Evolutionary conservation across 192 early-diverging fungal genomes (phyloP).

Genomic region (Glomus cerebriforme): DNA sequence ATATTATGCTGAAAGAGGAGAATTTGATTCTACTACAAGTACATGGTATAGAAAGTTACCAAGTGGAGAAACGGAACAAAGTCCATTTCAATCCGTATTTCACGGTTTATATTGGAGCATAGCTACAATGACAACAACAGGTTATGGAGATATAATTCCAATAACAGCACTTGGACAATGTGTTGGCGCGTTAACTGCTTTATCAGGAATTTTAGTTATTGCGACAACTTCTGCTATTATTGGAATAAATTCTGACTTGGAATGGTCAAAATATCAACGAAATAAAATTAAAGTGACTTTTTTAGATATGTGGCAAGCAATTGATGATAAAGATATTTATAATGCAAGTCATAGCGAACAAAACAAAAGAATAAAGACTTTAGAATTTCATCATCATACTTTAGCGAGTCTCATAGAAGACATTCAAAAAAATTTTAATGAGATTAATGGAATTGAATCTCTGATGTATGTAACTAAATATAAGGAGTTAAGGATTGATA

Average conservation of each 20-base stretch:
- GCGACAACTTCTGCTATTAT: constrained; percentile 57
- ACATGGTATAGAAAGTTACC: background rate
- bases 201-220: constrained; percentile 53
- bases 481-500: background rate
- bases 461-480: background rate
- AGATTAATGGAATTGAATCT: background rate
- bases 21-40: background rate
- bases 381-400: background rate
- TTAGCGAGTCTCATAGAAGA: background rate
- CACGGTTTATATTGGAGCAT: constrained; percentile 54
- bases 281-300: background rate
- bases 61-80: constrained; percentile 30
- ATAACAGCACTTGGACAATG: constrained; percentile 33
- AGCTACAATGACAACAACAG: constrained; percentile 55
- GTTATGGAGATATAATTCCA: constrained; percentile 53
- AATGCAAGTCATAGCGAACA: background rate
- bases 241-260: constrained; percentile 51
- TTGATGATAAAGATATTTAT: background rate
- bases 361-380: background rate
- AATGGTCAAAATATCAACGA: constrained; percentile 37
- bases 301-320: background rate
- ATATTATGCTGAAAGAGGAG: background rate
- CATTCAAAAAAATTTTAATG: background rate
- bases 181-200: constrained; percentile 42
- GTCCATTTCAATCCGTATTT: constrained; percentile 53